Conservation (phyloP, 257 asterid genomes). For the Nicotiana attenuata region DNA sequence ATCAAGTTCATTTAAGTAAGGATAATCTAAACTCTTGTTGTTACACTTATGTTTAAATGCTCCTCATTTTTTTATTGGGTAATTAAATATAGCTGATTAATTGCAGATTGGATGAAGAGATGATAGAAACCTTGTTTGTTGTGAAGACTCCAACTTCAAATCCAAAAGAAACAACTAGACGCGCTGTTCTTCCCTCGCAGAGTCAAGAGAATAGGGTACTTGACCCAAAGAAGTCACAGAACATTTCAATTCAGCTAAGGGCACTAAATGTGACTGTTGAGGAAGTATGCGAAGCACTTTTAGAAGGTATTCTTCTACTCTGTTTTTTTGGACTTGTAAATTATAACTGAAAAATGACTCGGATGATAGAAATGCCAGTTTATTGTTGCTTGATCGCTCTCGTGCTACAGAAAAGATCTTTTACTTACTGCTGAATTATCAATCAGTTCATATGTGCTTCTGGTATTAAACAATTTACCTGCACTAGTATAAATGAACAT, state of each 20-base stretch:
- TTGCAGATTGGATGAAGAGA: slow-evolving; percentile 89
- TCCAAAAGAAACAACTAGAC: slow-evolving; percentile 49
- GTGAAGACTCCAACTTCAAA: slow-evolving; percentile 54
- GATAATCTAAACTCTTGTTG: slow-evolving; percentile 12
- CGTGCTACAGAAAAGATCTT: not conserved
- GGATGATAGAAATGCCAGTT: not conserved
- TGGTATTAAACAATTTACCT: not conserved
- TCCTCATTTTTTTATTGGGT: not conserved
- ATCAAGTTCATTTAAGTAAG: slow-evolving; percentile 82
- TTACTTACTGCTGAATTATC: not conserved
- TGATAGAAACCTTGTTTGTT: slow-evolving; percentile 86
- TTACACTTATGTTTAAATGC: not conserved
- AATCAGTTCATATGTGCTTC: not conserved
- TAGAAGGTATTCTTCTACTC: slow-evolving; percentile 55
- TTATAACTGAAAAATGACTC: not conserved
- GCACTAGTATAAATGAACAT: not conserved
- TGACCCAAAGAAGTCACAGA: slow-evolving; percentile 94
- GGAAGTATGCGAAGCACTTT: slow-evolving; percentile 91
- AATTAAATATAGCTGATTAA: slow-evolving; percentile 5
- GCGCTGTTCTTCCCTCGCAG: slow-evolving; percentile 63
- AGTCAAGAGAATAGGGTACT: slow-evolving; percentile 64
- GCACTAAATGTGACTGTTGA: slow-evolving; percentile 89
- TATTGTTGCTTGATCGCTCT: not conserved
- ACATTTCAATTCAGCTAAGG: slow-evolving; percentile 75
- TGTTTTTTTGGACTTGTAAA: not conserved